Percentiles rank a stretch among this genome's conserved stretches.
Conservation (phyloP, 768 basidiomycete species). For the Podaxis sp. region DNA sequence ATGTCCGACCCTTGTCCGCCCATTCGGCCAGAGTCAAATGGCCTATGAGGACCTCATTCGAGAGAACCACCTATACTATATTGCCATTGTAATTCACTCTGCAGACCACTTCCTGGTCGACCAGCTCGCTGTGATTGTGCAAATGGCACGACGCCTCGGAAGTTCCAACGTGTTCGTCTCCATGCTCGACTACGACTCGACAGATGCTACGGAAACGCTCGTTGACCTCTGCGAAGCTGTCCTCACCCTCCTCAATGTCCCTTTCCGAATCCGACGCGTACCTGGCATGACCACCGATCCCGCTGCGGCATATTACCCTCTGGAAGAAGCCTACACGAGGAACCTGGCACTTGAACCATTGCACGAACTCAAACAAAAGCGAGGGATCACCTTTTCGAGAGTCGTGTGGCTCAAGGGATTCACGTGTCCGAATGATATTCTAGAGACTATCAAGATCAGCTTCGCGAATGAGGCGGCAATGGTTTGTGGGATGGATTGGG, state of each 20-base stretch:
- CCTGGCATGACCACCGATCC: slow-evolving; percentile 92
- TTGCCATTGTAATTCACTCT: slow-evolving; percentile 94
- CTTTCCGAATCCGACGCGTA: slow-evolving; percentile 90
- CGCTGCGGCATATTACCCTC: slow-evolving; percentile 87
- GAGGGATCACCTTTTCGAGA: slow-evolving; percentile 81
- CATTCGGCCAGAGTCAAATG: slow-evolving; percentile 90
- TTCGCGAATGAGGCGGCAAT: slow-evolving; percentile 91
- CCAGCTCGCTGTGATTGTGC: slow-evolving; percentile 96
- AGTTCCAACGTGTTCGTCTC: slow-evolving; percentile 92
- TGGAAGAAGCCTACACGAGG: slow-evolving; percentile 92
- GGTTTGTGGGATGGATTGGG: slow-evolving; percentile 99
- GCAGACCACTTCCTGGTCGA: slow-evolving; percentile 99
- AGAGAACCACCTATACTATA: slow-evolving; percentile 85
- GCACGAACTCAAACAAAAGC: slow-evolving; percentile 71
- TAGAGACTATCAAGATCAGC: slow-evolving; percentile 93
- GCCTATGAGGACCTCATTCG: slow-evolving; percentile 87
- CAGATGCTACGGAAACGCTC: slow-evolving; percentile 92
- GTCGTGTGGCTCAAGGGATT: slow-evolving; percentile 99
- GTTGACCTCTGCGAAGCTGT: slow-evolving; percentile 95
- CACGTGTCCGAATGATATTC: slow-evolving; percentile 96
- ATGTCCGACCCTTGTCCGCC: slow-evolving; percentile 91
- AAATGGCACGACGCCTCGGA: slow-evolving; percentile 89
- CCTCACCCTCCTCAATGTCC: slow-evolving; percentile 87
- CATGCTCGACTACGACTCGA: slow-evolving; percentile 96
- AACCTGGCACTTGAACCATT: slow-evolving; percentile 93